These are phyloP conservation scores for Saturnispora diversa DNA, from an alignment of 805 yeast species.

Conservation along the genomic window DNA sequence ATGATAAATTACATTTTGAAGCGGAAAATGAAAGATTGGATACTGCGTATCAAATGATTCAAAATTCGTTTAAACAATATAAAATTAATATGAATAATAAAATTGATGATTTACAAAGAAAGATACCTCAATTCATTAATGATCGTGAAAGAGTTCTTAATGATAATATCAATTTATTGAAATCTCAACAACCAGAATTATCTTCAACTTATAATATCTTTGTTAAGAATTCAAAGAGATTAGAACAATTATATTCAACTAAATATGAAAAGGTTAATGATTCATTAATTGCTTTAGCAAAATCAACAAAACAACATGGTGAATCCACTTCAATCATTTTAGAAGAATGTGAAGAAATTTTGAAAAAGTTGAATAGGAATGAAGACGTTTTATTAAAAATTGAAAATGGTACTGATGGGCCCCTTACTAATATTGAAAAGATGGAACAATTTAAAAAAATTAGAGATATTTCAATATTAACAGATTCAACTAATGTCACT, in stretches of 20 bases:
- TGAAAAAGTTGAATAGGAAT: constrained; percentile 28
- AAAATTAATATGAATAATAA: constrained; percentile 41
- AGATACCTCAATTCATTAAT: constrained; percentile 32
- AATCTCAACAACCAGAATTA: constrained; percentile 41
- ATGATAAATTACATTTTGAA: constrained; percentile 35
- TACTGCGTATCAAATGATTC: constrained; percentile 50
- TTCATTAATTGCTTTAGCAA: constrained; percentile 37
- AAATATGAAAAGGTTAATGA: constrained; percentile 39
- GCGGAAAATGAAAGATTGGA: constrained; percentile 51
- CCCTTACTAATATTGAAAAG: constrained; percentile 9
- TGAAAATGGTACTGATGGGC: constrained; percentile 11
- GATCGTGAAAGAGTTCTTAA: constrained; percentile 31
- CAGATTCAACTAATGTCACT: constrained; percentile 3
- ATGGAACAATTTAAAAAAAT: constrained; percentile 12
- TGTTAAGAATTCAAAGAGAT: constrained; percentile 37
- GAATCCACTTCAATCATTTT: constrained; percentile 38
- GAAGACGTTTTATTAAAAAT: constrained; percentile 20
- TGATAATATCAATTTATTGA: constrained; percentile 32
- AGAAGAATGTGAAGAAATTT: constrained; percentile 39
- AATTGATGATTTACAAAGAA: constrained; percentile 31
- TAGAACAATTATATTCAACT: constrained; percentile 42
- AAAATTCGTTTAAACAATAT: constrained; percentile 43
- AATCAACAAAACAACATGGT: constrained; percentile 41
- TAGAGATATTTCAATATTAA: constrained; percentile 14
- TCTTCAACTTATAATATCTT: constrained; percentile 42